Percentiles rank a stretch among this genome's conserved stretches.
These are phyloP conservation scores for Oligophagozyma castellii DNA, from an alignment of 1,139 yeast genomes.

Conservation along the genomic window DNA sequence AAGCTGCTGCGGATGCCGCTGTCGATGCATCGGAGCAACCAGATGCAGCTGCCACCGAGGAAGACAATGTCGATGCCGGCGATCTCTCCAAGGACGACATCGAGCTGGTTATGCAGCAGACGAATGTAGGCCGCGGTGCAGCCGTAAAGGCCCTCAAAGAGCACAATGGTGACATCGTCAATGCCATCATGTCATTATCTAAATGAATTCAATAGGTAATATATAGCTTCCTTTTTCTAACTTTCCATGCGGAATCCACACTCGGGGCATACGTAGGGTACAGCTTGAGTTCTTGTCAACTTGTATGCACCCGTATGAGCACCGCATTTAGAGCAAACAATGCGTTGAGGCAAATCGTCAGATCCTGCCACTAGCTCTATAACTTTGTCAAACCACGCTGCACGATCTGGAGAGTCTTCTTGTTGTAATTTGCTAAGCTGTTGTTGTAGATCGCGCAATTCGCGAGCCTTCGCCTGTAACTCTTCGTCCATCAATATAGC, in stretches of 20 bases:
- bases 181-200: constrained; percentile 85
- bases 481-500: constrained; percentile 26
- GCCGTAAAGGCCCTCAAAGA: constrained; percentile 83
- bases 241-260: constrained; percentile 35
- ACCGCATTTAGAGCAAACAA: constrained; percentile 17
- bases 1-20: constrained; percentile 54
- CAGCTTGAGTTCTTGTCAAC: constrained; percentile 31
- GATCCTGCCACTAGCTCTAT: constrained; percentile 19
- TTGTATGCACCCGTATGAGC: constrained; percentile 16
- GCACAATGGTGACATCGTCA: constrained; percentile 89
- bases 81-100: constrained; percentile 73
- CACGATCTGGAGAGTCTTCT: constrained; percentile 12
- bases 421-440: constrained; percentile 22
- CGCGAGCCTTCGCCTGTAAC: constrained; percentile 30
- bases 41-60: constrained; percentile 31
- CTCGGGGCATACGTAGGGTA: constrained; percentile 55
- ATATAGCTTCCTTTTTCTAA: constrained; percentile 1
- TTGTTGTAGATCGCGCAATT: constrained; percentile 28
- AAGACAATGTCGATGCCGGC: constrained; percentile 59
- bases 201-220: constrained; percentile 14
- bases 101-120: constrained; percentile 76
- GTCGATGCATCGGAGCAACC: constrained; percentile 23
- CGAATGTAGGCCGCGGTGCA: constrained; percentile 75
- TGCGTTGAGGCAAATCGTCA: constrained; percentile 10
- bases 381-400: constrained; percentile 24